These are phyloP conservation scores for Geranomyces variabilis DNA, from an alignment of 192 early-diverging fungal species.

Conservation along the genomic window DNA sequence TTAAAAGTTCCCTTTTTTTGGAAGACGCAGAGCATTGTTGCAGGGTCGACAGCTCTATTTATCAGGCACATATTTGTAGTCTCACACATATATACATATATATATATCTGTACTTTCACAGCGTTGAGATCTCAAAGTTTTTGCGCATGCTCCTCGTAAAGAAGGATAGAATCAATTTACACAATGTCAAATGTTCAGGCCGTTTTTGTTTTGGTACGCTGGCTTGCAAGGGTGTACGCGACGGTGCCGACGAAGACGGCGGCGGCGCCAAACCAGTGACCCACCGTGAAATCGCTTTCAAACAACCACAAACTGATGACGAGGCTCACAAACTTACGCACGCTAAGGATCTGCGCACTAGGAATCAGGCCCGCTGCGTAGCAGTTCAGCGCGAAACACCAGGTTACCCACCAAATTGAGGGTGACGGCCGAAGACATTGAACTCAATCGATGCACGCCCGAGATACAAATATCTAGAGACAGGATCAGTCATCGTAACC, in stretches of 20 bases:
- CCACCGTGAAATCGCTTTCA: slow-evolving; percentile 70
- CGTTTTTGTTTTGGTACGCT: not conserved
- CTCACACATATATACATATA: too few species aligned
- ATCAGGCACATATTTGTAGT: too few species aligned
- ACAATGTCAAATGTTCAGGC: not conserved
- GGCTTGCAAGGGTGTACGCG: slow-evolving; percentile 59
- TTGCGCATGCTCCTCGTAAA: too few species aligned
- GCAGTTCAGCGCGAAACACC: not conserved
- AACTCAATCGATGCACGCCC: slow-evolving; percentile 80
- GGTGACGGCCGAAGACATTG: slow-evolving; percentile 77
- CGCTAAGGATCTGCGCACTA: slow-evolving; percentile 61
- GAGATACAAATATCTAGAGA: slow-evolving; percentile 76
- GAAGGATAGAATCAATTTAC: too few species aligned
- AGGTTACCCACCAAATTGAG: slow-evolving; percentile 65
- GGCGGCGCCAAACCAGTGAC: slow-evolving; percentile 68
- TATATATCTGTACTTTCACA: too few species aligned
- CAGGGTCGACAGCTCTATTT: too few species aligned
- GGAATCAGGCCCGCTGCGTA: not conserved
- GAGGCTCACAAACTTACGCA: slow-evolving; percentile 84
- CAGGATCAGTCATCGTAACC: not conserved
- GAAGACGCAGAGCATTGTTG: too few species aligned
- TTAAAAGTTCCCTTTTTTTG: too few species aligned
- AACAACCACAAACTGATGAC: slow-evolving; percentile 80
- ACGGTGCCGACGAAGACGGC: slow-evolving; percentile 81
- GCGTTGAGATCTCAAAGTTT: too few species aligned